Evolutionary conservation across 2,329 filamentous ascomycete genomes (phyloP).

Genomic region (Xylaria digitata): DNA sequence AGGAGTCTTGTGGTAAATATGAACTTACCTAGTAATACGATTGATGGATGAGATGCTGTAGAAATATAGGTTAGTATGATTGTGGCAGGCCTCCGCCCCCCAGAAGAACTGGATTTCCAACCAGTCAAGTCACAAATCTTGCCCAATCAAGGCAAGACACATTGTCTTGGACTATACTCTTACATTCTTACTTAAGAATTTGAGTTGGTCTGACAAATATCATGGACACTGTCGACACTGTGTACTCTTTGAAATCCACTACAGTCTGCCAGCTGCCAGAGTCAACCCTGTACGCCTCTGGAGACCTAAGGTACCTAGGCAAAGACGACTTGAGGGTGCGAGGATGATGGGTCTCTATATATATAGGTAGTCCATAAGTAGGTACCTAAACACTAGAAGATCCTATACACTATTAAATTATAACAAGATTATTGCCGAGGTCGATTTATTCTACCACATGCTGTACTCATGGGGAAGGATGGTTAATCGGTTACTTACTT

Average conservation of each 20-base stretch:
- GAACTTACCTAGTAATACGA: neutral
- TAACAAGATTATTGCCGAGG: too few species aligned
- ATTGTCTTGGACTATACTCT: constrained; percentile 29
- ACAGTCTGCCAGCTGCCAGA: constrained; percentile 9
- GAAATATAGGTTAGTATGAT: constrained; percentile 5
- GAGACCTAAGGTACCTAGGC: too few species aligned
- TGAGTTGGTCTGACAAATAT: constrained; percentile 35
- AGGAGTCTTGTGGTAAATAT: constrained; percentile 1
- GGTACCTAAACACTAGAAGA: too few species aligned
- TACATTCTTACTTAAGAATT: constrained; percentile 36
- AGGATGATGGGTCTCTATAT: constrained; percentile 20
- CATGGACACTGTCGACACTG: neutral
- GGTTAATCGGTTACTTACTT: too few species aligned
- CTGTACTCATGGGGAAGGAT: too few species aligned
- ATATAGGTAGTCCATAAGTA: too few species aligned
- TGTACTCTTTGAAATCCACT: constrained; percentile 8
- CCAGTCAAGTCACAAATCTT: constrained; percentile 16
- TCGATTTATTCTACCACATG: too few species aligned
- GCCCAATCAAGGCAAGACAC: constrained; percentile 41
- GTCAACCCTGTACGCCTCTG: neutral
- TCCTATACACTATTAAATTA: too few species aligned
- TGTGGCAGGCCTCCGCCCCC: constrained; percentile 20
- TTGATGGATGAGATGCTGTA: neutral
- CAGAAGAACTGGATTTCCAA: constrained; percentile 1
- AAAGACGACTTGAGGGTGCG: neutral